Conservation (phyloP, 352 stramenopile genomes). For the Pythium rhizo-oryzae region DNA sequence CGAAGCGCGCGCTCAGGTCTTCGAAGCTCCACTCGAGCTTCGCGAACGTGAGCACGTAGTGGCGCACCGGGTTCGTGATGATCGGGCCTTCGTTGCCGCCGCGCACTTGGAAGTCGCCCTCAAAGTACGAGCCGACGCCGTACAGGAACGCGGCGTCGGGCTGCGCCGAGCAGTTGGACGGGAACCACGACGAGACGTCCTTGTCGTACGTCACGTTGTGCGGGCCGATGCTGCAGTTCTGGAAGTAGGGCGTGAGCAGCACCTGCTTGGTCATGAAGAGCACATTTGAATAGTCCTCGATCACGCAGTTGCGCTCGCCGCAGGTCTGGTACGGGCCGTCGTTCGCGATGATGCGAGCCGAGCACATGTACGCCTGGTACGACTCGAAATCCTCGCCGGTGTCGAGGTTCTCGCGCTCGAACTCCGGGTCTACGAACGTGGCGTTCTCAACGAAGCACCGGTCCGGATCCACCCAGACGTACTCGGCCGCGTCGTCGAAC, state of each 20-base stretch:
- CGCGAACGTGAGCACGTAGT: conserved; percentile 45
- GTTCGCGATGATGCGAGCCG: conserved; percentile 37
- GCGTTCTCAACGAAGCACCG: not conserved
- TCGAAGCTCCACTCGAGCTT: conserved; percentile 40
- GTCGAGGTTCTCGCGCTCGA: not conserved
- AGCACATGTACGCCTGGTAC: conserved; percentile 5
- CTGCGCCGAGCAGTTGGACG: conserved; percentile 29
- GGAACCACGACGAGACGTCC: conserved; percentile 43
- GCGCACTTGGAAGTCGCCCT: conserved; percentile 26
- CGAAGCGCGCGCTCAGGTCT: conserved; percentile 35
- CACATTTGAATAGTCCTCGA: conserved; percentile 36
- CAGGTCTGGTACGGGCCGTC: conserved; percentile 11
- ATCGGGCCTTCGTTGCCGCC: conserved; percentile 20
- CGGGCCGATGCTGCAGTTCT: conserved; percentile 32
- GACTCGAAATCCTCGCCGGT: not conserved
- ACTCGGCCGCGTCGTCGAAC: not conserved
- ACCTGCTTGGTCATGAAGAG: conserved; percentile 43
- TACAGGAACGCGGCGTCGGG: conserved; percentile 40
- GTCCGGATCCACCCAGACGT: not conserved
- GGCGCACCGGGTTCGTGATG: conserved; percentile 38
- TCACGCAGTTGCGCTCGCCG: conserved; percentile 38
- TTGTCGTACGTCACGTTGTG: conserved; percentile 36
- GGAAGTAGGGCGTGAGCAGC: conserved; percentile 37
- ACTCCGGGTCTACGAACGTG: not conserved
- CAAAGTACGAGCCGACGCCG: conserved; percentile 45